A percentile compares a stretch with the other conserved stretches of the same genome.
These are phyloP conservation scores for Cryoendolithus antarcticus DNA, from an alignment of 2,329 filamentous ascomycete species.

Conservation along the genomic window DNA sequence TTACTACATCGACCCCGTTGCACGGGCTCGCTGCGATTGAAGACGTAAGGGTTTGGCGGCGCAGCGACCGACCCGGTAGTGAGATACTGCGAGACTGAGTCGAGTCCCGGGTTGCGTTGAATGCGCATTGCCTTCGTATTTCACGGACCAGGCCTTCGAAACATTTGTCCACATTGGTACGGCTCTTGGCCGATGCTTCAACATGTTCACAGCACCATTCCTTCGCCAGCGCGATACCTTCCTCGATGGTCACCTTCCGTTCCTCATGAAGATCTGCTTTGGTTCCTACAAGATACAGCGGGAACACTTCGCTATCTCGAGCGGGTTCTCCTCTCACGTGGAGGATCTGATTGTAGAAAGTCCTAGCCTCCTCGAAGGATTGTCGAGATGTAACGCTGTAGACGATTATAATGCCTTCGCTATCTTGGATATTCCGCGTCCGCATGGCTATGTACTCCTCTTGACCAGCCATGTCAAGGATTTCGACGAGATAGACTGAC, in stretches of 20 bases:
- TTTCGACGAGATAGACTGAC: conserved; percentile 94
- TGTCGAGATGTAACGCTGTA: conserved; percentile 97
- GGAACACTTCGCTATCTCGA: conserved; percentile 22
- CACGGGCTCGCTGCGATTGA: too few species aligned
- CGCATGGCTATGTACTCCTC: conserved; percentile 95
- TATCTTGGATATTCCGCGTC: conserved; percentile 97
- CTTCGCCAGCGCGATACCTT: conserved; percentile 80
- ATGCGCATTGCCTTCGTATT: conserved; percentile 61
- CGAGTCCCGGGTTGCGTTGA: too few species aligned
- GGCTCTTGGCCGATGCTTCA: conserved; percentile 93
- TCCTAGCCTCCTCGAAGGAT: conserved; percentile 86
- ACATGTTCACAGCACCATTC: conserved; percentile 93
- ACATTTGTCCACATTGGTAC: conserved; percentile 95
- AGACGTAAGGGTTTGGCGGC: too few species aligned
- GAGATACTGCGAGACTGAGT: too few species aligned
- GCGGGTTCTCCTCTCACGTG: conserved; percentile 90
- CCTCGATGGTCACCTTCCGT: conserved; percentile 90
- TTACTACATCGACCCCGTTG: too few species aligned
- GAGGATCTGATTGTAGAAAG: conserved; percentile 94
- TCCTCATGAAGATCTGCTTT: conserved; percentile 96
- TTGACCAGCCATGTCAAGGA: conserved; percentile 92
- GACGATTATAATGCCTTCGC: conserved; percentile 92
- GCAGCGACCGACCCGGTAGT: too few species aligned
- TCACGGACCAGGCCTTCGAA: conserved; percentile 96
- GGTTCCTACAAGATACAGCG: conserved; percentile 97